A percentile compares a stretch with the other conserved stretches of the same genome.
Conservation (phyloP, 139 green algal genomes). For the Closterium sp. region DNA sequence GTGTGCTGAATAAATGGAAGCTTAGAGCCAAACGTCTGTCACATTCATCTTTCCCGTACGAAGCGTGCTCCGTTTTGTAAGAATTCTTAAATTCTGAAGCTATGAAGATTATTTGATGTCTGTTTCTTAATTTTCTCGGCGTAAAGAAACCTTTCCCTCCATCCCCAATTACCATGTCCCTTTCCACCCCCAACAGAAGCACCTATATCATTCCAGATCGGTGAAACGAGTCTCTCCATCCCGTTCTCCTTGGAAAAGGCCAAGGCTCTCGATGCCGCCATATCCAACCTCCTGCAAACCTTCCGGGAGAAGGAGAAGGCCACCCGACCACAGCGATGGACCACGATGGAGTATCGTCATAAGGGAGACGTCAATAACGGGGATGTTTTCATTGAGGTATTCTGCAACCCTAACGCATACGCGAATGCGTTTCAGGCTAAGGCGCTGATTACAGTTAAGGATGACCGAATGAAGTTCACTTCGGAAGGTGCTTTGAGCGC, state of each 20-base stretch:
- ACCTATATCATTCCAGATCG: constrained; percentile 54
- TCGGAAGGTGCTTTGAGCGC: constrained; percentile 47
- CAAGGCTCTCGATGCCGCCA: constrained; percentile 26
- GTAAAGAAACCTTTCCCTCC: no score
- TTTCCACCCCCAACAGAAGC: background rate
- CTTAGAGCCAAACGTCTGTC: background rate
- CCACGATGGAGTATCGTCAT: constrained; percentile 51
- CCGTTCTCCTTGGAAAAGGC: constrained; percentile 49
- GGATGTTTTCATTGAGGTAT: constrained; percentile 42
- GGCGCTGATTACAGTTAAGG: constrained; percentile 55
- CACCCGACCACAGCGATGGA: constrained; percentile 38
- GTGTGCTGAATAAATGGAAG: background rate
- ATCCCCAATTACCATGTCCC: background rate
- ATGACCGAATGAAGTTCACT: constrained; percentile 49
- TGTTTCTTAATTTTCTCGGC: no score
- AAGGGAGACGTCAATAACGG: constrained; percentile 14
- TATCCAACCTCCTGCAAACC: constrained; percentile 37
- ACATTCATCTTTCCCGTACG: background rate
- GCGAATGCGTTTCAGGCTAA: constrained; percentile 57
- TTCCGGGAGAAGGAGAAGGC: constrained; percentile 58
- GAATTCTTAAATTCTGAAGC: background rate
- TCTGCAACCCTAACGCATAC: constrained; percentile 59
- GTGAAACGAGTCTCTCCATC: constrained; percentile 52
- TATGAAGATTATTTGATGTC: background rate
- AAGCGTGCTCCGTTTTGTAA: background rate